A percentile compares a stretch with the other conserved stretches of the same genome.
phyloP scores from a whole-genome alignment of 2,329 filamentous ascomycete genomes.

The Beauveria asiatica region DNA sequence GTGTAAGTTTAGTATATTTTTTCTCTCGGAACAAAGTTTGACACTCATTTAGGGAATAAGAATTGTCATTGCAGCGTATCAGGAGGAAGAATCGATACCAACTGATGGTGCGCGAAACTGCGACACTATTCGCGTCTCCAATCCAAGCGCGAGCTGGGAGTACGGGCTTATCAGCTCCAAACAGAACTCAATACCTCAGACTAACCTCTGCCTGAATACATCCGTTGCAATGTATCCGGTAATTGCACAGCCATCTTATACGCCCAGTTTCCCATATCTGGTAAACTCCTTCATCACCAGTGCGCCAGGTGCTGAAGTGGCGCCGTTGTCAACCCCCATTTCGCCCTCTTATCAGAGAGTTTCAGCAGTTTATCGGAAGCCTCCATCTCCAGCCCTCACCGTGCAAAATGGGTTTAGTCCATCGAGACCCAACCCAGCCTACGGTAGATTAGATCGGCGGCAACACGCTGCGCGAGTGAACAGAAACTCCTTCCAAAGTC shows the following conservation, averaged over 20 bases:
- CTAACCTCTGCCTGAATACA: slow-evolving; percentile 17
- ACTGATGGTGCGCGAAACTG: neutral
- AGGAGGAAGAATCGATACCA: neutral
- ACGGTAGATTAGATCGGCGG: slow-evolving; percentile 34
- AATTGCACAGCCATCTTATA: slow-evolving; percentile 23
- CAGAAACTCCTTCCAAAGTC: slow-evolving; percentile 38
- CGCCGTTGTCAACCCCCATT: slow-evolving; percentile 22
- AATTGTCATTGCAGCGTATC: neutral
- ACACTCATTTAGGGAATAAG: neutral
- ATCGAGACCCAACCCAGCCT: slow-evolving; percentile 27
- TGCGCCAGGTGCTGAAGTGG: slow-evolving; percentile 10
- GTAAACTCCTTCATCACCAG: slow-evolving; percentile 19
- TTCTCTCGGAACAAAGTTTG: neutral
- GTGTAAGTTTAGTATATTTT: neutral
- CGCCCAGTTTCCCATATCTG: slow-evolving; percentile 21
- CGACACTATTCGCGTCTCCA: neutral
- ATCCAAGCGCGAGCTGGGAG: neutral
- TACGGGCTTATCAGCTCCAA: slow-evolving; percentile 2
- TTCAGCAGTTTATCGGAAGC: slow-evolving; percentile 23
- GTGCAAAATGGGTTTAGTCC: slow-evolving; percentile 31
- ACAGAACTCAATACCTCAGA: slow-evolving; percentile 6
- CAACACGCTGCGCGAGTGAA: slow-evolving; percentile 40
- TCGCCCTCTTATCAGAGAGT: slow-evolving; percentile 23
- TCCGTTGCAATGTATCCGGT: slow-evolving; percentile 25
- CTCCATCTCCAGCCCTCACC: slow-evolving; percentile 26